Evolutionary conservation across 164 flowering plant species (phyloP), one percentile per base, ranked within the genome.

Genomic region (Litsea cubeba): DNA sequence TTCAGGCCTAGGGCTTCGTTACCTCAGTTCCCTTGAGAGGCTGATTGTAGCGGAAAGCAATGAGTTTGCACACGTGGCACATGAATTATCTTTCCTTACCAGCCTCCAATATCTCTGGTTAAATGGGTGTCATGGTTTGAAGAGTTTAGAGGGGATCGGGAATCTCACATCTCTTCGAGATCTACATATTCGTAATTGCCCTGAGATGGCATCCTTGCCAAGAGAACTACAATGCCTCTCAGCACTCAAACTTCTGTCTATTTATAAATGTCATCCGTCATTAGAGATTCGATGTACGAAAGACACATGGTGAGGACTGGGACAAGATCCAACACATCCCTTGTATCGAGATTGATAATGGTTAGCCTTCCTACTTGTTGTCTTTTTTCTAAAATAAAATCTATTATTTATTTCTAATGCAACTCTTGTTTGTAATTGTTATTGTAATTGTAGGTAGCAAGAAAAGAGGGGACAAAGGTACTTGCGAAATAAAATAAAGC

Each of bases 1-100:
- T 62, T 62, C 73, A 65, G 62, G 79, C n/a, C 3, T 40, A 4
- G 72, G 71, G 1, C n/a, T 80, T n/a, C 50, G 28, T 26, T 74
- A 65, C 32, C 76, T 68, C 68, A 62, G 35, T 0, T 10, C 35
- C 28, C 73, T 76, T 50, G 22, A 63, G 58, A 5, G 0, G 8
- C 32, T 80, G 54, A 65, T 24, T 54, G 71, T 77, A 15, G 46
- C 0, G 1, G n/a, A 18, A 0, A 28, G 51, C 26, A 15, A 18
- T 11, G 15, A 20, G 6, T 67, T 72, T 5, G 32, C 26, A 3
- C 12, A 50, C 4, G 5, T 72, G 26, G n/a, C 50, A 66, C 2
- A 14, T 54, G n/a, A 54, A 20, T 15, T 66, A 26, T 22, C 8
- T 25, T 11, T 10, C 69, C 28, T 32, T 15, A 66, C 10, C 50